Percentiles rank a stretch among this genome's conserved stretches.
phyloP scores from a whole-genome alignment of 768 basidiomycete species.

The Calocybe gangraenosa region DNA sequence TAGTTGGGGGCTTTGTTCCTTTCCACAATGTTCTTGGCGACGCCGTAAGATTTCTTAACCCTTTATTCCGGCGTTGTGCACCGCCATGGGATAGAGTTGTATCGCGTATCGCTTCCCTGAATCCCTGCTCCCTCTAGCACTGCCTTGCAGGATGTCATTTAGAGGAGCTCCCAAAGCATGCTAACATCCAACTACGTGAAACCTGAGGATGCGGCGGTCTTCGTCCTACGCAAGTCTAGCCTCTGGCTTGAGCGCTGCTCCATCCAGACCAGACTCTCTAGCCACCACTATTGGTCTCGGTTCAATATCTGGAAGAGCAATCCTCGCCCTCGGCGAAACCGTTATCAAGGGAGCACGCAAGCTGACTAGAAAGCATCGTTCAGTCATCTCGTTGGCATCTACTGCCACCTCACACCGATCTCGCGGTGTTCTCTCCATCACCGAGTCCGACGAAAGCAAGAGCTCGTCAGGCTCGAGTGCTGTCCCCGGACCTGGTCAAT shows the following conservation, averaged over 20 bases:
- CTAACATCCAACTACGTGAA: neutral
- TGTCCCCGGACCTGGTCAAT: constrained; percentile 1
- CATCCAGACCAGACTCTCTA: neutral
- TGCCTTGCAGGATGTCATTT: no score
- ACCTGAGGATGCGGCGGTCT: neutral
- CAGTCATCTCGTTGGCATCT: neutral
- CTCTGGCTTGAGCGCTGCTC: neutral
- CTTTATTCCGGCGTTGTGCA: no score
- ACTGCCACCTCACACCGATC: neutral
- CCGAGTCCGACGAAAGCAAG: neutral
- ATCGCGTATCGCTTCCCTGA: no score
- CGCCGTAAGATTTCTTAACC: no score
- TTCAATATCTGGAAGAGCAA: constrained; percentile 2
- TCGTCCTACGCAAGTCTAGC: neutral
- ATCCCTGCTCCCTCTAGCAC: no score
- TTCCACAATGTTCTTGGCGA: no score
- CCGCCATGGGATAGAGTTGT: no score
- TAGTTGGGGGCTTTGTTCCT: no score
- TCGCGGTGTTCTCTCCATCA: neutral
- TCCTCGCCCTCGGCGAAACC: constrained; percentile 1
- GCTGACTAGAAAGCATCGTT: neutral
- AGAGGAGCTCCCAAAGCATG: neutral
- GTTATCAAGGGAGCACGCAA: neutral
- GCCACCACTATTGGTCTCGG: constrained; percentile 1
- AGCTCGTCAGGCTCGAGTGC: neutral